phyloP scores from a whole-genome alignment of 140 eudicot species.

The Stevia rebaudiana region DNA sequence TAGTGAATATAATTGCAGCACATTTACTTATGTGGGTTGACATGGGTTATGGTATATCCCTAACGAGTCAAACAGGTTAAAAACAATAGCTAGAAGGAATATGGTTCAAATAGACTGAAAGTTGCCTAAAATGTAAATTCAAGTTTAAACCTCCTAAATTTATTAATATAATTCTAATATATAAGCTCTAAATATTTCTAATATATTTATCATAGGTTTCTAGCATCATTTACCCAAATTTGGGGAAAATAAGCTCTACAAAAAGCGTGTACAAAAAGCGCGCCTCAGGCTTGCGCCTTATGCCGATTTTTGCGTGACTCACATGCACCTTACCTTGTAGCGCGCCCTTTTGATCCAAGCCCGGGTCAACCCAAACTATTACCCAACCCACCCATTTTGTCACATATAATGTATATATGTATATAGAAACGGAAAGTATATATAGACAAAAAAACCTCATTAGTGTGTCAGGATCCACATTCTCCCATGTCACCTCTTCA shows the following conservation, averaged over 20 bases:
- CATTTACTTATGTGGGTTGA: not conserved
- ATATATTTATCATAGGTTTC: too few relatives aligned
- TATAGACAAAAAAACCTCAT: slow-evolving; percentile 51
- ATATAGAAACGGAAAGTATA: not conserved
- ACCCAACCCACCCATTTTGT: not conserved
- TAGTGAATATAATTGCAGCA: not conserved
- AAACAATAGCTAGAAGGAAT: not conserved
- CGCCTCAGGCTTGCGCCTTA: too few relatives aligned
- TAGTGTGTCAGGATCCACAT: slow-evolving; percentile 69
- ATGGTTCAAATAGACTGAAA: not conserved
- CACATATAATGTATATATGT: not conserved
- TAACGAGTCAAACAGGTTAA: not conserved
- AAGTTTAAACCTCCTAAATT: not conserved
- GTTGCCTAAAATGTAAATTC: not conserved
- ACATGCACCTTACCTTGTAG: too few relatives aligned
- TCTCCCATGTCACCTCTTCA: slow-evolving; percentile 77
- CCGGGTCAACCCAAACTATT: not conserved
- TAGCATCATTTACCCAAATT: too few relatives aligned
- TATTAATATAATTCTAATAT: not conserved
- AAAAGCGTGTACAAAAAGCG: too few relatives aligned
- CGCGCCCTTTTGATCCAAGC: too few relatives aligned
- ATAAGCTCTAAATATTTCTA: too few relatives aligned
- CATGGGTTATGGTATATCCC: not conserved
- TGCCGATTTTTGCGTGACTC: too few relatives aligned
- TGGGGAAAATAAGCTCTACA: too few relatives aligned